Evolutionary conservation across 192 early-diverging fungal species (phyloP).

Genomic region (Coemansia sp.): DNA sequence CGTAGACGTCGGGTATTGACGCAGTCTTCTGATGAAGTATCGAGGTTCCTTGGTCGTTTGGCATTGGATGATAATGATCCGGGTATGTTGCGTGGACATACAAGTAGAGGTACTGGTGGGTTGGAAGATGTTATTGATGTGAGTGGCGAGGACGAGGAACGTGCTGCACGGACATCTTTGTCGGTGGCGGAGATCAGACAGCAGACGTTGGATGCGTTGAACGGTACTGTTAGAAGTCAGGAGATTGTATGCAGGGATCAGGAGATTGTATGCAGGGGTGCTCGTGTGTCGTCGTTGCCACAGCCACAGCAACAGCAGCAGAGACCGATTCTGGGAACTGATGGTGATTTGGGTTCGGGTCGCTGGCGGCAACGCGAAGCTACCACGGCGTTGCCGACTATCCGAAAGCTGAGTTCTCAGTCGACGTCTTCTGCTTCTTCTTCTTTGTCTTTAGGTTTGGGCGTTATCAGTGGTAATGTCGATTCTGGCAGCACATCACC

Average conservation of each 20-base stretch:
- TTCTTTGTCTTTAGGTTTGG: constrained; percentile 11
- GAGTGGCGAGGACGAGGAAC: constrained; percentile 48
- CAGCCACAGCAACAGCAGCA: not conserved
- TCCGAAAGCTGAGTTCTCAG: constrained; percentile 10
- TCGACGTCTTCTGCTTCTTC: not conserved
- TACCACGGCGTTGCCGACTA: constrained; percentile 5
- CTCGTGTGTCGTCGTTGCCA: constrained; percentile 9
- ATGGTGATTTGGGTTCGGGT: not conserved
- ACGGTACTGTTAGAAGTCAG: constrained; percentile 22
- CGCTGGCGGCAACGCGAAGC: constrained; percentile 23
- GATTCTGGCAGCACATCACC: too few relatives aligned
- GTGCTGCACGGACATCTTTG: constrained; percentile 20
- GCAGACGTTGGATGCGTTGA: constrained; percentile 49
- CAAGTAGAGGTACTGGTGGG: not conserved
- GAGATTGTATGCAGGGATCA: not conserved
- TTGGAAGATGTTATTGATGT: constrained; percentile 43
- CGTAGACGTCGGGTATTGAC: constrained; percentile 37
- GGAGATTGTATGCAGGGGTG: not conserved
- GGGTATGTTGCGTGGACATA: not conserved
- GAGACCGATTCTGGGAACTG: too few relatives aligned
- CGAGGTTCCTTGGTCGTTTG: constrained; percentile 20
- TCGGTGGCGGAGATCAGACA: constrained; percentile 42
- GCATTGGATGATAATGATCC: constrained; percentile 17
- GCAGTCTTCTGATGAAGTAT: constrained; percentile 38
- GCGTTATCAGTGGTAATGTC: constrained; percentile 6